Conservation (phyloP, 2,329 filamentous ascomycete species). For the Hypoxylon sp. region DNA sequence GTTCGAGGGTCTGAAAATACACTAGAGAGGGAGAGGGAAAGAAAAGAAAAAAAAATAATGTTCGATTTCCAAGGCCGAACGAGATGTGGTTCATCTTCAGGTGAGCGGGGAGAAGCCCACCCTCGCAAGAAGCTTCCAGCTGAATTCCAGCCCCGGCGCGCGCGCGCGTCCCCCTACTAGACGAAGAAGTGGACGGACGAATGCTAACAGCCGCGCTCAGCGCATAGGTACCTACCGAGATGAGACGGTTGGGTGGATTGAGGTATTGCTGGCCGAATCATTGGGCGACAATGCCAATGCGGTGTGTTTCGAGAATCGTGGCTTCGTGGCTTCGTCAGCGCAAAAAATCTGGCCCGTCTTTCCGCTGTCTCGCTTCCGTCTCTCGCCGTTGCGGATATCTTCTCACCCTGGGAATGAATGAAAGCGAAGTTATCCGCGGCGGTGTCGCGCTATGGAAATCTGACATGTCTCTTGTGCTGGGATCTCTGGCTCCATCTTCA, state of each 20-base stretch:
- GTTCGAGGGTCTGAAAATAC: constrained; percentile 3
- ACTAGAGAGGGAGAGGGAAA: neutral
- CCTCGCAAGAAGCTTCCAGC: constrained; percentile 24
- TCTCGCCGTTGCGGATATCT: constrained; percentile 11
- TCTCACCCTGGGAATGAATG: neutral
- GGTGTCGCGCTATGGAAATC: neutral
- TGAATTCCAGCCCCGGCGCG: constrained; percentile 21
- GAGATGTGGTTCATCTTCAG: constrained; percentile 38
- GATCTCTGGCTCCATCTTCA: neutral
- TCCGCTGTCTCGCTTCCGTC: constrained; percentile 10
- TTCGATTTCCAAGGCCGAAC: constrained; percentile 24
- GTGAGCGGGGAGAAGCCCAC: constrained; percentile 24
- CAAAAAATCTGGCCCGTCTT: constrained; percentile 3
- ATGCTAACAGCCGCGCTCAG: constrained; percentile 10
- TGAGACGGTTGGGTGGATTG: constrained; percentile 4
- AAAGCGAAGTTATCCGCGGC: neutral
- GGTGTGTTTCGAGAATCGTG: constrained; percentile 36
- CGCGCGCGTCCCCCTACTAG: neutral
- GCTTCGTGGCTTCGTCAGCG: constrained; percentile 9
- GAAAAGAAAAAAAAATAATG: neutral
- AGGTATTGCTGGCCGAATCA: neutral
- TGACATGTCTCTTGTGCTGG: neutral
- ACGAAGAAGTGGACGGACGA: neutral
- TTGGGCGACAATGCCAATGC: constrained; percentile 20
- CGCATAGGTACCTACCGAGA: neutral